Percentiles rank a stretch among this genome's conserved stretches.
Conservation (phyloP, 495 filamentous ascomycete genomes). For the Wilcoxina mikolae region DNA sequence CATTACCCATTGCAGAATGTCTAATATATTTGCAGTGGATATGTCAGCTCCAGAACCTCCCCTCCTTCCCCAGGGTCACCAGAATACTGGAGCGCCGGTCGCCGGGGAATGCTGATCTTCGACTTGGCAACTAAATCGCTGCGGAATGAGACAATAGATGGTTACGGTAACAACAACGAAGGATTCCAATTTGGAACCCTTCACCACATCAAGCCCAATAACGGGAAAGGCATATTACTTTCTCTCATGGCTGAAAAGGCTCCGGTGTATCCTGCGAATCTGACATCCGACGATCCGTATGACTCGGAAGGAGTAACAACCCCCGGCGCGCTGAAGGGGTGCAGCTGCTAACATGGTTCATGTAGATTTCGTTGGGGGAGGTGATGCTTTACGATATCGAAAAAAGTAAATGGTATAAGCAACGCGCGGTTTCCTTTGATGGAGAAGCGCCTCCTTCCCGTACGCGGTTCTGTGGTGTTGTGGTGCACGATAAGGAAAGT, state of each 20-base stretch:
- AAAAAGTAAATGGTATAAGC: background rate
- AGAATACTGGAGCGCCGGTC: background rate
- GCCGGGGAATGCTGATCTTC: background rate
- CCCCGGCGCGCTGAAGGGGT: no score
- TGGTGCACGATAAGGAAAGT: no score
- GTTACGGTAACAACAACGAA: background rate
- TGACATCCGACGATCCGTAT: background rate
- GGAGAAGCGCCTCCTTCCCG: no score
- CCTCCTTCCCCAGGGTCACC: background rate
- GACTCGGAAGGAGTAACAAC: background rate
- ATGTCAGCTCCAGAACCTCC: background rate
- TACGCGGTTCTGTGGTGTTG: no score
- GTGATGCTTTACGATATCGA: constrained; percentile 4
- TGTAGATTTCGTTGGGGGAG: background rate
- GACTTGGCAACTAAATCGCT: background rate
- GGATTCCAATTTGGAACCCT: background rate
- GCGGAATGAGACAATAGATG: background rate
- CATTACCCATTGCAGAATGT: background rate
- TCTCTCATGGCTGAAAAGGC: constrained; percentile 59
- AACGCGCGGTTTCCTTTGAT: background rate
- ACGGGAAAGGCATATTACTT: constrained; percentile 20
- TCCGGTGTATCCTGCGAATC: constrained; percentile 50
- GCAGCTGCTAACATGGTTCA: background rate
- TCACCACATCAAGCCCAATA: background rate
- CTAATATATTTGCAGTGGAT: background rate